Conservation (phyloP, 768 basidiomycete genomes). For the Mycena polygramma region DNA sequence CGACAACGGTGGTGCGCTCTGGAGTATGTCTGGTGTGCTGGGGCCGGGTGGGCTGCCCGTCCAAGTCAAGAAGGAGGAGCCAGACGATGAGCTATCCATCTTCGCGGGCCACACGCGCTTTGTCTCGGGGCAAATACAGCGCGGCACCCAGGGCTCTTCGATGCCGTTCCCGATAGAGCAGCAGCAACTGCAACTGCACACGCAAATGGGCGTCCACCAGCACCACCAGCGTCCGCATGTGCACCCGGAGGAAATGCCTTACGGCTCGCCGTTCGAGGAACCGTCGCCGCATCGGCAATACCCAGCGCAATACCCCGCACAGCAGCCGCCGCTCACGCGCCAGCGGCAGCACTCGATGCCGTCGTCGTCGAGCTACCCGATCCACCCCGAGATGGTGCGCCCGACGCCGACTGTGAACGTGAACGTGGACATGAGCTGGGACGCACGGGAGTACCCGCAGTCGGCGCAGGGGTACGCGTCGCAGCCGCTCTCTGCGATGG, state of each 20-base stretch:
- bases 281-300: slow-evolving; percentile 8
- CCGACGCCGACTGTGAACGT: slow-evolving; percentile 31
- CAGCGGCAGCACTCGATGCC: slow-evolving; percentile 35
- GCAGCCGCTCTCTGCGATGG: slow-evolving; percentile 5
- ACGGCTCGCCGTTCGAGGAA: slow-evolving; percentile 19
- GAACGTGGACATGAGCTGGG: slow-evolving; percentile 33
- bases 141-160: neutral
- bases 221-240: slow-evolving; percentile 36
- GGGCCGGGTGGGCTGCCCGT: slow-evolving; percentile 33
- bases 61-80: slow-evolving; percentile 59
- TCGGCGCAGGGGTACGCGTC: slow-evolving; percentile 27
- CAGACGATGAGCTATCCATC: slow-evolving; percentile 76
- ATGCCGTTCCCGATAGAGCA: slow-evolving; percentile 30
- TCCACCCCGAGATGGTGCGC: slow-evolving; percentile 5
- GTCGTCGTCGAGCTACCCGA: slow-evolving; percentile 34
- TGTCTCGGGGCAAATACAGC: slow-evolving; percentile 60
- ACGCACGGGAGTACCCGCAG: slow-evolving; percentile 25
- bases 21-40: slow-evolving; percentile 54
- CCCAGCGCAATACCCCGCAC: slow-evolving; percentile 16
- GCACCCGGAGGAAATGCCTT: slow-evolving; percentile 33
- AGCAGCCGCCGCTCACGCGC: slow-evolving; percentile 32
- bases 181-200: neutral
- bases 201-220: slow-evolving; percentile 25
- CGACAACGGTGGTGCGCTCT: slow-evolving; percentile 56
- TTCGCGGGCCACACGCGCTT: slow-evolving; percentile 78